Evolutionary conservation across 108 stramenopile species (phyloP), one percentile per base, ranked within the genome.

Genomic region (Conticribra weissflogii): DNA sequence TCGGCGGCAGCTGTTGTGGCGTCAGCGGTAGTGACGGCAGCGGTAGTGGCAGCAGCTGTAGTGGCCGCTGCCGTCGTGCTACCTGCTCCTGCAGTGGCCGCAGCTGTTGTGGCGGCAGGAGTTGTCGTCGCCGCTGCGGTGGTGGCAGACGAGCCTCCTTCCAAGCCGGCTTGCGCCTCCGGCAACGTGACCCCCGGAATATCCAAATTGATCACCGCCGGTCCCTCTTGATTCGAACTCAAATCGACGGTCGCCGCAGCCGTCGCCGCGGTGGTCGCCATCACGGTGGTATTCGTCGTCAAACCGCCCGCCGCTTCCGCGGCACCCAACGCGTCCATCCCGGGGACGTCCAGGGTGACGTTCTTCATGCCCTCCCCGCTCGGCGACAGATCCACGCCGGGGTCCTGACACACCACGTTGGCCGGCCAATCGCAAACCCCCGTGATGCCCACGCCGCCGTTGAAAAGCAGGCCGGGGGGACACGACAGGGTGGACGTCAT

Each of bases 401-500:
- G 55, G 5, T 53, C 61, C 2, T 51, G 31, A 50, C 75, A 76
- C 2, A 0, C 16, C 0, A 68, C 67, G 17, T 8, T 24, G 15
- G 18, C 41, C 14, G 60, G 27, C 53, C 53, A 68, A 21, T 53
- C 53, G 46, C 75, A 76, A 41, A 68, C 49, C 15, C 75, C 75
- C 5, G 54, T 67, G 2, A 27, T 41, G 52, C 75, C 75, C 15
- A 68, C 54, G 29, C 19, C 61, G 27, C 75, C 75, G 12, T 49
- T 67, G 67, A 52, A 76, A 27, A 76, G 60, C 45, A 63, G 22
- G 0, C 47, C 46, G 24, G 16, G 25, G 17, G 75, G 61, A 32
- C 75, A 76, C 0, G 15, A 27, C 17, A 47, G 46, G 12, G 31
- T 32, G 29, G 59, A 54, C 1, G 17, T 30, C 7, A 63, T 29